A percentile compares a stretch with the other conserved stretches of the same genome.
Evolutionary conservation across 192 early-diverging fungal genomes (phyloP).

Genomic region (Umbelopsis sp.): DNA sequence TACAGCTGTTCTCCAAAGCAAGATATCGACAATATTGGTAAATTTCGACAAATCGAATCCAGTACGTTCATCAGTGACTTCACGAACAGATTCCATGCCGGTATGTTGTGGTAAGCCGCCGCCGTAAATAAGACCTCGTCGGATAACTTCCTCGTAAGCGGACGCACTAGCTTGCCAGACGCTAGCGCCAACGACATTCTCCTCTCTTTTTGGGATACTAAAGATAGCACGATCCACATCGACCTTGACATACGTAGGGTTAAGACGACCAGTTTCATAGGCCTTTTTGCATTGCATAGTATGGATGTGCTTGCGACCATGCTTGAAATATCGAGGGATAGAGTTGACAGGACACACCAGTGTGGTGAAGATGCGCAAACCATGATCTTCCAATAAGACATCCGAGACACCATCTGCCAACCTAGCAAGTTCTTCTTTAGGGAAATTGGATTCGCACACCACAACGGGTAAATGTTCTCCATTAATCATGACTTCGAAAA

Average conservation of each 20-base stretch:
- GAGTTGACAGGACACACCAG: constrained; percentile 57
- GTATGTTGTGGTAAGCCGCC: constrained; percentile 66
- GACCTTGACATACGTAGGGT: constrained; percentile 55
- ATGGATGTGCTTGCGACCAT: constrained; percentile 68
- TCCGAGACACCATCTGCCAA: constrained; percentile 59
- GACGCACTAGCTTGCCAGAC: constrained; percentile 47
- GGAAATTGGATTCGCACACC: constrained; percentile 62
- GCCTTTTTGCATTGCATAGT: constrained; percentile 63
- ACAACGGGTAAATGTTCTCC: constrained; percentile 77
- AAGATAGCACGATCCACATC: constrained; percentile 63
- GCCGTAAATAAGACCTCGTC: constrained; percentile 20
- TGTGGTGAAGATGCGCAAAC: constrained; percentile 63
- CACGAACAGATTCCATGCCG: constrained; percentile 62
- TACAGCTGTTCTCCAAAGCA: constrained; percentile 71
- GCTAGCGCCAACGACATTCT: constrained; percentile 22
- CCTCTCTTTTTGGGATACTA: constrained; percentile 44
- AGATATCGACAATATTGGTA: constrained; percentile 66
- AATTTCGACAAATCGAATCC: constrained; percentile 70
- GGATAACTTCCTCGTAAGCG: constrained; percentile 35
- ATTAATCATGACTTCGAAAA: constrained; percentile 69
- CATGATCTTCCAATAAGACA: constrained; percentile 59
- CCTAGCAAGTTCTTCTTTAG: constrained; percentile 47
- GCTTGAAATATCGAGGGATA: constrained; percentile 71
- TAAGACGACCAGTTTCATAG: constrained; percentile 64
- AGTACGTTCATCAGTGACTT: constrained; percentile 71